Evolutionary conservation across 2,329 filamentous ascomycete genomes (phyloP).

Genomic region (Calonectria crousiana): DNA sequence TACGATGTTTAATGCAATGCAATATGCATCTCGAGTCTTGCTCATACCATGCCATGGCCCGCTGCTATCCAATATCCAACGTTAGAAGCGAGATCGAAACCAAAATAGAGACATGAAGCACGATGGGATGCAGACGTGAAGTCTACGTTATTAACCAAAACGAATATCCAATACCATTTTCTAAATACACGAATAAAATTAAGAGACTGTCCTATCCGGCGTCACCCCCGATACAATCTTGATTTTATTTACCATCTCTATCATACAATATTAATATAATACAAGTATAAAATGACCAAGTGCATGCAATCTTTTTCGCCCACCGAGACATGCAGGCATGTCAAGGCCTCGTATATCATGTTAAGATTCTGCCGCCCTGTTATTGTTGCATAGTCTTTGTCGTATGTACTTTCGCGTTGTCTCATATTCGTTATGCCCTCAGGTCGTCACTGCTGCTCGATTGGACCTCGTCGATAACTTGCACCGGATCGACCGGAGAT

Average conservation of each 20-base stretch:
- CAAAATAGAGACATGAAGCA: not conserved
- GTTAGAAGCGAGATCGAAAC: not conserved
- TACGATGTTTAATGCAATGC: not conserved
- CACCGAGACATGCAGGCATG: not conserved
- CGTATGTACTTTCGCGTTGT: conserved; percentile 22
- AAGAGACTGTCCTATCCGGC: not conserved
- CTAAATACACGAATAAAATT: not conserved
- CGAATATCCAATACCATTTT: not conserved
- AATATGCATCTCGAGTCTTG: not conserved
- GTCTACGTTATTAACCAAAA: not conserved
- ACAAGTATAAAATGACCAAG: not conserved
- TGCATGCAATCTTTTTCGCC: not conserved
- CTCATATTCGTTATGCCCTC: conserved; percentile 2
- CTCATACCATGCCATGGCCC: not conserved
- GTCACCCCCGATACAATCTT: not conserved
- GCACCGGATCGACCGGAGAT: conserved; percentile 5
- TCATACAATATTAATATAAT: not conserved
- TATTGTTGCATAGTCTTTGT: not conserved
- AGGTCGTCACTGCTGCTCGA: conserved; percentile 39
- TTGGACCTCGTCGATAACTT: conserved; percentile 33
- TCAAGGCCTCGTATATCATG: not conserved
- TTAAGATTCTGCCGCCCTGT: not conserved
- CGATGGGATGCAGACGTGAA: no score
- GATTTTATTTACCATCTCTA: not conserved
- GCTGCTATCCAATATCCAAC: no score